Conservation (phyloP, 495 filamentous ascomycete species). For the Margaritispora aquatica region DNA sequence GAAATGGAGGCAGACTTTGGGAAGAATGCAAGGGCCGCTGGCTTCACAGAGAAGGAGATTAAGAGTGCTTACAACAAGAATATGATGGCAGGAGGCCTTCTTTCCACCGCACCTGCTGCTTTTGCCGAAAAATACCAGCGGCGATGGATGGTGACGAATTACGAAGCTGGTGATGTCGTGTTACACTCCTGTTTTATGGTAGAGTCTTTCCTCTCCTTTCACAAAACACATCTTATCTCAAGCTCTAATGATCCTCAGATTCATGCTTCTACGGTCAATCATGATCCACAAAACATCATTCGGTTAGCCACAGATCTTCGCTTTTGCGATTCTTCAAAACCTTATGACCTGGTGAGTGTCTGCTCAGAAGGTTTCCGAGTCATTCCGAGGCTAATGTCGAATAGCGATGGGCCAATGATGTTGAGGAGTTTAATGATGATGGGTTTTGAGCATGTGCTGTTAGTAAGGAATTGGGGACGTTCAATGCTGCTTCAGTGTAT, state of each 20-base stretch:
- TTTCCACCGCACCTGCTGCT: slow-evolving; percentile 33
- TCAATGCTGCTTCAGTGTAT: no score
- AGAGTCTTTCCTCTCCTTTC: not conserved
- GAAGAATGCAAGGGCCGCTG: slow-evolving; percentile 34
- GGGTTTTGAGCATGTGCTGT: not conserved
- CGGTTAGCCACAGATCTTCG: slow-evolving; percentile 51
- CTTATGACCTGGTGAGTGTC: slow-evolving; percentile 34
- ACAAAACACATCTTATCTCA: not conserved
- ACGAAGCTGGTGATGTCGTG: slow-evolving; percentile 57
- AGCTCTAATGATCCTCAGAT: slow-evolving; percentile 29
- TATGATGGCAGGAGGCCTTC: slow-evolving; percentile 45
- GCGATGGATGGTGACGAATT: slow-evolving; percentile 49
- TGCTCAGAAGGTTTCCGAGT: not conserved
- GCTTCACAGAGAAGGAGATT: slow-evolving; percentile 44
- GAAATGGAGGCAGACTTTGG: slow-evolving; percentile 46
- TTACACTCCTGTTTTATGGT: slow-evolving; percentile 52
- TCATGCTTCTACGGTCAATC: slow-evolving; percentile 49
- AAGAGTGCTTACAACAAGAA: slow-evolving; percentile 49
- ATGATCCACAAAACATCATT: slow-evolving; percentile 49
- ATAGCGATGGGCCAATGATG: not conserved
- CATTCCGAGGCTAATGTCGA: not conserved
- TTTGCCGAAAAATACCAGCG: slow-evolving; percentile 36
- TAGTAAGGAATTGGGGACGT: not conserved
- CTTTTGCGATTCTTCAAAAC: slow-evolving; percentile 44
- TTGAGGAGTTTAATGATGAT: not conserved